Evolutionary conservation across 331 rosid species (phyloP).

Genomic region (Phaseolus coccineus): DNA sequence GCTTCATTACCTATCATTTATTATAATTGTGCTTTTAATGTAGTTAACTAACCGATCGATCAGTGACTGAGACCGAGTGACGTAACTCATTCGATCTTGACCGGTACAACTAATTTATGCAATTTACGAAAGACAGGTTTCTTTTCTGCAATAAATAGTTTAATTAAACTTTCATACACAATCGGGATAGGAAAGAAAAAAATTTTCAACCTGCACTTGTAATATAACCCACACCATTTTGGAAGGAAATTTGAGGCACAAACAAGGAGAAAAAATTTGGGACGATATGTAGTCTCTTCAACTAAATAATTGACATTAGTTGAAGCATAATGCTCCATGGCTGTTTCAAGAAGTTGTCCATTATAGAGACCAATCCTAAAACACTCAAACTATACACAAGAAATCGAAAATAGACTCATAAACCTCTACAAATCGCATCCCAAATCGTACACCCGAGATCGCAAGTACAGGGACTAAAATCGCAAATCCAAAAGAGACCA

Average conservation of each 20-base stretch:
- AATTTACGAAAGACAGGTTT: neutral
- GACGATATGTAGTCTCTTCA: neutral
- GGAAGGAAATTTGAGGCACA: neutral
- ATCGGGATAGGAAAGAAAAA: neutral
- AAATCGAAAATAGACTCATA: too few relatives aligned
- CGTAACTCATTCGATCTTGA: too few relatives aligned
- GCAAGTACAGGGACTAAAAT: too few relatives aligned
- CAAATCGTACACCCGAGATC: too few relatives aligned
- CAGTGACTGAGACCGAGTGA: too few relatives aligned
- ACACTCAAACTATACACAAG: too few relatives aligned
- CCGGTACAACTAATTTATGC: neutral
- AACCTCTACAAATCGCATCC: too few relatives aligned
- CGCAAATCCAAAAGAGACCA: too few relatives aligned
- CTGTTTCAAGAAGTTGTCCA: neutral
- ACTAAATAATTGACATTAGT: neutral
- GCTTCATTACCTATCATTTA: too few relatives aligned
- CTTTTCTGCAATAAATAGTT: neutral
- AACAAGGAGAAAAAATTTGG: neutral
- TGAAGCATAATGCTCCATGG: conserved; percentile 22
- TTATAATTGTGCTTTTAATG: too few relatives aligned
- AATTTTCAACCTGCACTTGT: neutral
- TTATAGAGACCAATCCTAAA: too few relatives aligned
- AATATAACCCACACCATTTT: neutral
- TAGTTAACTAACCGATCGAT: too few relatives aligned
- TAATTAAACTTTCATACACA: neutral